A percentile compares a stretch with the other conserved stretches of the same genome.
phyloP scores from a whole-genome alignment of 2,329 filamentous ascomycete genomes.

The Zasmidium citrigriseum region DNA sequence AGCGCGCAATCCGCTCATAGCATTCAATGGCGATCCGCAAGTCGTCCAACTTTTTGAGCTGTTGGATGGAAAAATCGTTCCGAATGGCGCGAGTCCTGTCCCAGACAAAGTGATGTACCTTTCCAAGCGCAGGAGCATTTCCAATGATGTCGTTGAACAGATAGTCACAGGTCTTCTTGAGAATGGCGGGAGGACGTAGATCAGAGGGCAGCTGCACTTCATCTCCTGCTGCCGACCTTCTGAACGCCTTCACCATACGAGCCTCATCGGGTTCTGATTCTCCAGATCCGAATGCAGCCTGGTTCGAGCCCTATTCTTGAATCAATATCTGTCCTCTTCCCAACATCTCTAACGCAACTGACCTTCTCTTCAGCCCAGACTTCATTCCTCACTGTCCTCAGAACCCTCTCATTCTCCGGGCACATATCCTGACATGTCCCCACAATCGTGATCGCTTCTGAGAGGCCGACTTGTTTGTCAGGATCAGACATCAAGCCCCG shows the following conservation, averaged over 20 bases:
- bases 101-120: constrained; percentile 66
- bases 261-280: constrained; percentile 41
- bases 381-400: constrained; percentile 63
- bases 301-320: constrained; percentile 25
- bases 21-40: constrained; percentile 60
- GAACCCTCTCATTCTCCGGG: constrained; percentile 62
- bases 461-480: constrained; percentile 59
- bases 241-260: constrained; percentile 65
- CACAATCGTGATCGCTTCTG: constrained; percentile 62
- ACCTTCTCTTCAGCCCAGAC: constrained; percentile 63
- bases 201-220: constrained; percentile 66
- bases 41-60: constrained; percentile 58
- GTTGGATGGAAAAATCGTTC: constrained; percentile 66
- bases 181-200: constrained; percentile 56
- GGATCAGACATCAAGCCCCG: constrained; percentile 60
- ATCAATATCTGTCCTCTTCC: constrained; percentile 23
- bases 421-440: constrained; percentile 67
- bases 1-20: constrained; percentile 63
- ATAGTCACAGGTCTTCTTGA: constrained; percentile 47
- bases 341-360: constrained; percentile 24
- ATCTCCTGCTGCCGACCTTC: constrained; percentile 62
- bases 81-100: constrained; percentile 65
- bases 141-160: constrained; percentile 51
- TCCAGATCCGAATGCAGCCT: constrained; percentile 28
- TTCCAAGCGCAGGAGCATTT: constrained; percentile 49